Percentiles rank a stretch among this genome's conserved stretches.
Conservation (phyloP, 2,329 filamentous ascomycete species). For the Pyricularia sp. region DNA sequence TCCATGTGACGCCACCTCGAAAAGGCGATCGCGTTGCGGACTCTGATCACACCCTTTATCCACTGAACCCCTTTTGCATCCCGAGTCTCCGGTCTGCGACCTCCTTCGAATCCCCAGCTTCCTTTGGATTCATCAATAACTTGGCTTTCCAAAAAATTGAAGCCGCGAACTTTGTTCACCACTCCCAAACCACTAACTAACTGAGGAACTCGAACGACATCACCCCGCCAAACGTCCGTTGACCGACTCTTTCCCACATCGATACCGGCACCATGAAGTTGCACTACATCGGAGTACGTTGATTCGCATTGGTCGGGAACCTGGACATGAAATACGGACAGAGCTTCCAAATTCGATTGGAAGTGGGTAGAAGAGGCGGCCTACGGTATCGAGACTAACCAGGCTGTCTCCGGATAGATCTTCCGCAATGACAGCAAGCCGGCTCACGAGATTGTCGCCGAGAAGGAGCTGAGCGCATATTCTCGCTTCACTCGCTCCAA, state of each 20-base stretch:
- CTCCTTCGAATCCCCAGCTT: not conserved
- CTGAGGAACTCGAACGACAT: not conserved
- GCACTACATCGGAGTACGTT: constrained; percentile 70
- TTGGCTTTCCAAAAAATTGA: not conserved
- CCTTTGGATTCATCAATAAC: not conserved
- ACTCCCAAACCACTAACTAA: not conserved
- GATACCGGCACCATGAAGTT: constrained; percentile 57
- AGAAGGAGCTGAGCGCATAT: constrained; percentile 67
- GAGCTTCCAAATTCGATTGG: too few relatives aligned
- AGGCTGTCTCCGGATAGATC: constrained; percentile 38
- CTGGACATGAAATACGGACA: not conserved
- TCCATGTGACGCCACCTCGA: not conserved
- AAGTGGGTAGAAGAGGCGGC: not conserved
- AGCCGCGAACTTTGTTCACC: not conserved
- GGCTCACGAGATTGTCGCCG: constrained; percentile 60
- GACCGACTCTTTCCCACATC: not conserved
- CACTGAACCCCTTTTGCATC: not conserved
- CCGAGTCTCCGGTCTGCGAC: not conserved
- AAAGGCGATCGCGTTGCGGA: not conserved
- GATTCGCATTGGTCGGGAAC: not conserved
- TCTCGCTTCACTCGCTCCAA: constrained; percentile 66
- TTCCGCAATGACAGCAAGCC: constrained; percentile 68
- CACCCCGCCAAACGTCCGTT: not conserved
- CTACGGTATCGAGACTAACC: not conserved
- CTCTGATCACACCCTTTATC: not conserved